These are phyloP conservation scores for Celoporthe dispersa DNA, from an alignment of 2,329 filamentous ascomycete genomes.

Conservation along the genomic window DNA sequence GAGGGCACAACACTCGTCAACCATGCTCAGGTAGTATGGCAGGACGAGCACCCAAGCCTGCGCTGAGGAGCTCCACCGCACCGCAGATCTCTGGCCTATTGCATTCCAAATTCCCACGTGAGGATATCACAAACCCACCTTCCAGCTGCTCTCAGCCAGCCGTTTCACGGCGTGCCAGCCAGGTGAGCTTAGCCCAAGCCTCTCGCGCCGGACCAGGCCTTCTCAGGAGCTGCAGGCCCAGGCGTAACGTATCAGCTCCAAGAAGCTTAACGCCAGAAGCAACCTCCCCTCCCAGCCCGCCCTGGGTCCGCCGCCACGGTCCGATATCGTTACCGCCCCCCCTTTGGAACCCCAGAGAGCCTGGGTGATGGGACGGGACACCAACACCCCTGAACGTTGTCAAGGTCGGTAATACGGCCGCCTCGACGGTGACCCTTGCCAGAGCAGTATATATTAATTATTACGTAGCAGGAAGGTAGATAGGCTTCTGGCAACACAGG, in stretches of 20 bases:
- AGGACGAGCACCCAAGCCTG: not conserved
- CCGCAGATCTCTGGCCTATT: conserved; percentile 7
- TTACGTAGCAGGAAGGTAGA: not conserved
- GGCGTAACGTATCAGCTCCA: not conserved
- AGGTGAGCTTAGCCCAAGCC: conserved; percentile 9
- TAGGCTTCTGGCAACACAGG: no score
- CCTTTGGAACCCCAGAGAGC: not conserved
- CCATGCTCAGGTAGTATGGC: not conserved
- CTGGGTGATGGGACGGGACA: not conserved
- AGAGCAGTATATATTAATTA: not conserved
- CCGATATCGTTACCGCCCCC: not conserved
- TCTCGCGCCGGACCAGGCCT: conserved; percentile 3
- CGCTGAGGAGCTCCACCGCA: not conserved
- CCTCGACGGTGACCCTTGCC: not conserved
- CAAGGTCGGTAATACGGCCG: not conserved
- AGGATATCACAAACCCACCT: not conserved
- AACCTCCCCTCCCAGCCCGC: not conserved
- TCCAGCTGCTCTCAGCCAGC: conserved; percentile 14
- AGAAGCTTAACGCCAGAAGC: conserved; percentile 7
- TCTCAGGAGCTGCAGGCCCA: not conserved
- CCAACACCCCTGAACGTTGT: not conserved
- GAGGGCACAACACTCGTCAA: not conserved
- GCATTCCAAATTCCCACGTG: not conserved
- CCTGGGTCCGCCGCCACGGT: not conserved
- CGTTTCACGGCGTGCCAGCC: conserved; percentile 5